Conservation (phyloP, 2,329 filamentous ascomycete species). For the Trichoderma citrinoviride region DNA sequence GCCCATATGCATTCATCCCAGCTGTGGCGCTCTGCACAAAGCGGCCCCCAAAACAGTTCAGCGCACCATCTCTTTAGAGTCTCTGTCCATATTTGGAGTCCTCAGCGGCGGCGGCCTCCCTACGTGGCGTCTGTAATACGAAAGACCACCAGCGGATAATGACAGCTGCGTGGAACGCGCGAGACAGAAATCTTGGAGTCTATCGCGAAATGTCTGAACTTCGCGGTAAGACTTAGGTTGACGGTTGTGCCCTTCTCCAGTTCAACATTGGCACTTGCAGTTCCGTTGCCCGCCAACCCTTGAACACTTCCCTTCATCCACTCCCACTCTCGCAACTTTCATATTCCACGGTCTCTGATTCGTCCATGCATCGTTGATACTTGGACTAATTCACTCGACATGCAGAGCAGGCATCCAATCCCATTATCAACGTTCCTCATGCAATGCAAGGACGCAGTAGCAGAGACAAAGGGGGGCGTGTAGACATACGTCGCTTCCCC, state of each 20-base stretch:
- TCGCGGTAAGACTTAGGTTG: neutral
- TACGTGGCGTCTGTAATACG: conserved; percentile 6
- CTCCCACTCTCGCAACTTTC: neutral
- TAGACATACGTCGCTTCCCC: neutral
- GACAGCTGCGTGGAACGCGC: neutral
- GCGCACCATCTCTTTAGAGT: neutral
- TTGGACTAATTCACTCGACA: neutral
- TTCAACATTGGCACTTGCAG: neutral
- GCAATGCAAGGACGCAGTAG: conserved; percentile 17
- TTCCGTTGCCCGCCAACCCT: neutral
- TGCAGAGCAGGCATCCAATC: conserved; percentile 9
- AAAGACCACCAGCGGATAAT: neutral
- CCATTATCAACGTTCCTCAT: conserved; percentile 17
- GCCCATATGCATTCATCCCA: neutral
- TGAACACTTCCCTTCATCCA: neutral
- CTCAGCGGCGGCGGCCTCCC: conserved; percentile 15
- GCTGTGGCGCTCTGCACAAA: conserved; percentile 5
- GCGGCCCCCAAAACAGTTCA: conserved; percentile 12
- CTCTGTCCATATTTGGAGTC: conserved; percentile 13
- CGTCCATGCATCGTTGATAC: neutral
- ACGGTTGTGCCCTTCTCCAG: neutral
- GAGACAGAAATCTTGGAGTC: neutral
- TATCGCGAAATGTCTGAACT: neutral
- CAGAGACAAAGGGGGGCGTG: conserved; percentile 8
- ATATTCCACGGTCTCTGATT: conserved; percentile 4